A percentile compares a stretch with the other conserved stretches of the same genome.
Evolutionary conservation across 2,329 filamentous ascomycete genomes (phyloP).

Genomic region (Calonectria henricotiae): DNA sequence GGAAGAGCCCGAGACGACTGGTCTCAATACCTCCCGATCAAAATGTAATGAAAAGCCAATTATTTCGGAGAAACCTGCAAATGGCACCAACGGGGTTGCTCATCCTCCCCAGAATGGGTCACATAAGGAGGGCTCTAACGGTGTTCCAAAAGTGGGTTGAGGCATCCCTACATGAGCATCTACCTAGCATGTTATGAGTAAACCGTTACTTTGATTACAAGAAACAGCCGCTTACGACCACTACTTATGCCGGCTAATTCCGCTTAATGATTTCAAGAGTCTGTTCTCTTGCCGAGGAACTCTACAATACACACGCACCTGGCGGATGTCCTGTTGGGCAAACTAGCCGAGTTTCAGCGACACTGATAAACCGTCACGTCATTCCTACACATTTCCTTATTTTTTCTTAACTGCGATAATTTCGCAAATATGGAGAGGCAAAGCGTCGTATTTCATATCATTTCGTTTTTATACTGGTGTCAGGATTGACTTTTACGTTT

Average conservation of each 20-base stretch:
- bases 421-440: not conserved
- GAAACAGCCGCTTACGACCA: not conserved
- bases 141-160: conserved; percentile 44
- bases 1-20: conserved; percentile 70
- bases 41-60: conserved; percentile 40
- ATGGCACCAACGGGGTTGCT: conserved; percentile 43
- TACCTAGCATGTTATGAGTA: not conserved
- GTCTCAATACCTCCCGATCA: not conserved
- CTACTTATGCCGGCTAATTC: not conserved
- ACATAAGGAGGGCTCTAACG: conserved; percentile 15
- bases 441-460: conserved; percentile 30
- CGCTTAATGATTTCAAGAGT: conserved; percentile 1
- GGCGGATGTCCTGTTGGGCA: no score
- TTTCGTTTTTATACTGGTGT: conserved; percentile 17
- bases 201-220: not conserved
- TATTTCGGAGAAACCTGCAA: conserved; percentile 41
- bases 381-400: conserved; percentile 7
- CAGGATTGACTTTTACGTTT: not conserved
- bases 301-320: no score
- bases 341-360: not conserved
- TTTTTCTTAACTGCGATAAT: not conserved
- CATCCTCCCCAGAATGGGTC: conserved; percentile 2
- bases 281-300: not conserved
- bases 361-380: not conserved
- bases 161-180: not conserved